Evolutionary conservation across 148 eudicot species (phyloP).

Genomic region (Silene conica): DNA sequence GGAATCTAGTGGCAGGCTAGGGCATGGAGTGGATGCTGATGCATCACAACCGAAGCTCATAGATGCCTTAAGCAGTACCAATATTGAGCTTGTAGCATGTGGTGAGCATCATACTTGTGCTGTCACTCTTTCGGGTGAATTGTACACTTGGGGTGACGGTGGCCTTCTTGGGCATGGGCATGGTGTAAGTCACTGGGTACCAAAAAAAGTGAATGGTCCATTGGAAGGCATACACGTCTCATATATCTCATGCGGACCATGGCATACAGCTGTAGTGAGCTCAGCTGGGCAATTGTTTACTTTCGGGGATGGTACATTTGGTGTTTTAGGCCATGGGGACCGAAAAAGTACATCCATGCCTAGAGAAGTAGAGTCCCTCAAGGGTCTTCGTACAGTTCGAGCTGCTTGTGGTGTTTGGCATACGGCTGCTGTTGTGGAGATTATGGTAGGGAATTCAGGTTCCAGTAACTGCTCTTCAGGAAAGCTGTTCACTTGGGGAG

Average conservation of each 20-base stretch:
- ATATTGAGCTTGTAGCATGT: constrained; percentile 93
- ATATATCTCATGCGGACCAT: constrained; percentile 90
- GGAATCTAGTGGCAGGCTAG: constrained; percentile 87
- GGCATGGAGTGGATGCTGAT: constrained; percentile 95
- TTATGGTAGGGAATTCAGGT: constrained; percentile 89
- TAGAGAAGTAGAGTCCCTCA: constrained; percentile 89
- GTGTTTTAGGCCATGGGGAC: constrained; percentile 94
- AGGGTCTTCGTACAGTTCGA: constrained; percentile 86
- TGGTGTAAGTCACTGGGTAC: constrained; percentile 92
- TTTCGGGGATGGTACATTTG: constrained; percentile 96
- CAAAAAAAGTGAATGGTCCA: constrained; percentile 87
- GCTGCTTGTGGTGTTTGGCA: constrained; percentile 99
- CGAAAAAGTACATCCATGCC: constrained; percentile 68
- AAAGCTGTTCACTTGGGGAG: constrained; percentile 97
- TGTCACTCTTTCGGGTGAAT: constrained; percentile 89
- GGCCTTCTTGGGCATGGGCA: constrained; percentile 94
- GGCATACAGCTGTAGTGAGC: constrained; percentile 97
- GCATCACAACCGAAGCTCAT: constrained; percentile 87
- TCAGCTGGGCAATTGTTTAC: constrained; percentile 95
- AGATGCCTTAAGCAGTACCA: constrained; percentile 71
- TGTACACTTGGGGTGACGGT: constrained; percentile 98
- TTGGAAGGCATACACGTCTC: constrained; percentile 94
- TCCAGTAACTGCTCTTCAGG: constrained; percentile 96
- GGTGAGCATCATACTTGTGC: constrained; percentile 96
- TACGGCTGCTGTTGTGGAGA: constrained; percentile 98